Percentiles rank a stretch among this genome's conserved stretches.
Evolutionary conservation across 331 rosid species (phyloP).

Genomic region (Acacia pycnantha): DNA sequence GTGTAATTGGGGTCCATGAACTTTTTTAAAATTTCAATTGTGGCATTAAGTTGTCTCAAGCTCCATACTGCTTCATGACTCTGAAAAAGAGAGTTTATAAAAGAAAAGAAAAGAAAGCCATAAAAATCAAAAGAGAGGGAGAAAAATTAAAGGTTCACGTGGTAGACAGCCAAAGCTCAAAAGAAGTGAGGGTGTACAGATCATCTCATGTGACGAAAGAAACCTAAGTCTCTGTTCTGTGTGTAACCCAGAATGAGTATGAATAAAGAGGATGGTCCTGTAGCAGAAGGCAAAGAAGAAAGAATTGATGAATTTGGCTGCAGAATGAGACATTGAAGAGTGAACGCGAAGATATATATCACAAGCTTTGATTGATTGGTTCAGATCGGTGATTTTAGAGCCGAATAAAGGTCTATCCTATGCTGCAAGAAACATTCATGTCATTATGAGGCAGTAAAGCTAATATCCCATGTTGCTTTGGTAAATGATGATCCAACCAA

Average conservation of each 20-base stretch:
- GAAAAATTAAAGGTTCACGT: constrained; percentile 18
- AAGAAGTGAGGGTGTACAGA: constrained; percentile 27
- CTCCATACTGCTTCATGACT: constrained; percentile 8
- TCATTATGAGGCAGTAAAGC: not conserved
- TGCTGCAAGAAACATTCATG: not conserved
- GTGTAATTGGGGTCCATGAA: not conserved
- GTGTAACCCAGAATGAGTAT: not conserved
- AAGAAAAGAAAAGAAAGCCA: not conserved
- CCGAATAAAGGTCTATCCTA: not conserved
- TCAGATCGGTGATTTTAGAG: not conserved
- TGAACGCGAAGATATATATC: not conserved
- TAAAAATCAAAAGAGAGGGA: not conserved
- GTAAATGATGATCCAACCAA: not conserved
- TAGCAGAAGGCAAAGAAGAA: not conserved
- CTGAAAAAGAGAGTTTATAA: not conserved
- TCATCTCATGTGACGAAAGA: constrained; percentile 38
- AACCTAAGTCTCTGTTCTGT: not conserved
- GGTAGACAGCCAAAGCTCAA: constrained; percentile 39
- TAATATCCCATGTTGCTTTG: not conserved
- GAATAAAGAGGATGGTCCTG: not conserved
- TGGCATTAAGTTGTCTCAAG: not conserved
- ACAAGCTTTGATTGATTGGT: not conserved
- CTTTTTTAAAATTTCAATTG: not conserved
- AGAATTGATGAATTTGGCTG: too few relatives aligned
- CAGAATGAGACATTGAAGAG: not conserved